Base-by-base conservation (phyloP, 306 rosid species). In the Rosa multiflora region DNA sequence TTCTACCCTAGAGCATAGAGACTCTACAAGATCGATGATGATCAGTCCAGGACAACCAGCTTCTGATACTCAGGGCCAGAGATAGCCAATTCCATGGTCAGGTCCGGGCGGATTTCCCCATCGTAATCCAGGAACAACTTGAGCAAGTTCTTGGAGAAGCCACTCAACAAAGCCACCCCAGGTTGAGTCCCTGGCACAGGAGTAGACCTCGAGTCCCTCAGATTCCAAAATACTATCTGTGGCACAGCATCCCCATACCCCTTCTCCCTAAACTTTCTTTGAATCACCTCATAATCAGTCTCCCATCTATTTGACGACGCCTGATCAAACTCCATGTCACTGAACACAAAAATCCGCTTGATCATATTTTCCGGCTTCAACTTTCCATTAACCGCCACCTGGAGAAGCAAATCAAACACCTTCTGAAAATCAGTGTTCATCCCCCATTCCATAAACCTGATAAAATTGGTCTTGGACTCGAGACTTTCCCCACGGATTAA, bases 241-340 rank as follows among this genome's bases (percentile, higher is more conserved):
- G 92, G 95, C 78, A 91, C 89, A 5, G 72, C 79, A 63, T 53
- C 37, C 10, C 83, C 88, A 66, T 82, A 88, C 53, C 91, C 93
- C 10, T 56, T 56, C 5, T n/a, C 29, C 32, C 13, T 56, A 6
- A n/a, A 56, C 63, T 56, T 56, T 12, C 29, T 87, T 21, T 35
- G 56, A 47, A 91, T 87, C 11, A 85, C 90, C 72, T 84, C 82
- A 59, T 91, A 91, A 62, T 91, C 91, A 0, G 96, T 87, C 76
- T 91, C 96, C 96, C 96, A 91, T 20, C 62, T 5, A 12, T 81
- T 84, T 0, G 0, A 0, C 0, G 91, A 87, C 0, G 91, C 93
- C 29, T 76, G 0, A 77, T 89, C 89, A 49, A 91, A 91, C 83
- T 91, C 96, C 93, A 91, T 91, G 70, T 87, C 93, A 77, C 90